These are phyloP conservation scores for Rhizomucor pusillus DNA, from an alignment of 371 early-diverging fungal genomes.

Conservation along the genomic window DNA sequence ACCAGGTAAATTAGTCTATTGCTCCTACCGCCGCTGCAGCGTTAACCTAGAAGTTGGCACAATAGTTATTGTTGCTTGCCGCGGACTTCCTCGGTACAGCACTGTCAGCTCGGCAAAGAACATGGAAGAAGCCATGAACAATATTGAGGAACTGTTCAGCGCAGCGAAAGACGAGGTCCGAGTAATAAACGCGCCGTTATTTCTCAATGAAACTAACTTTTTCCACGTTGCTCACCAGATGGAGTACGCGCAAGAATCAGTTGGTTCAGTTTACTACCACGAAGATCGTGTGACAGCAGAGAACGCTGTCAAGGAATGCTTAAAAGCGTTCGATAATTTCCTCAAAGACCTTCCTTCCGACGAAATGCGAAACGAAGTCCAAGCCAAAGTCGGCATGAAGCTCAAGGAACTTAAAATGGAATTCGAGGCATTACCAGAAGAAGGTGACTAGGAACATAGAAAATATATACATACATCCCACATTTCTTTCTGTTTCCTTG, in stretches of 20 bases:
- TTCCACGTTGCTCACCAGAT: conserved; percentile 14
- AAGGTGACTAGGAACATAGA: conserved; percentile 10
- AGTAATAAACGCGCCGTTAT: not conserved
- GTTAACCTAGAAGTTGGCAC: too few relatives aligned
- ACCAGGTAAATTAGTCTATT: too few relatives aligned
- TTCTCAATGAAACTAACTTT: too few relatives aligned
- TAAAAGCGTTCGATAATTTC: conserved; percentile 30
- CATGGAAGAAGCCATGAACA: conserved; percentile 35
- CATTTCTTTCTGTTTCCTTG: not conserved
- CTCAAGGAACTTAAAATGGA: conserved; percentile 37
- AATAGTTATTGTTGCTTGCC: too few relatives aligned
- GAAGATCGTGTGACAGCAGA: conserved; percentile 35
- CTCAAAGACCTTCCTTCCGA: conserved; percentile 29
- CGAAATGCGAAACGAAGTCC: conserved; percentile 34
- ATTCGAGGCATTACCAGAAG: conserved; percentile 34
- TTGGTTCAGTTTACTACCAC: conserved; percentile 42
- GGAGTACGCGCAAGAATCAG: conserved; percentile 42
- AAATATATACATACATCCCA: not conserved
- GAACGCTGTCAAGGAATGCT: conserved; percentile 34
- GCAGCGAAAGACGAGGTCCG: conserved; percentile 39
- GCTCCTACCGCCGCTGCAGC: too few relatives aligned
- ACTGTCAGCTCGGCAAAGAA: too few relatives aligned
- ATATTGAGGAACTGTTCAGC: conserved; percentile 33
- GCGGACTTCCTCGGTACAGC: too few relatives aligned
- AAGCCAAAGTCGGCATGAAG: conserved; percentile 36